Evolutionary conservation across 345 rosid species (phyloP).

Genomic region (Excoecaria agallocha): DNA sequence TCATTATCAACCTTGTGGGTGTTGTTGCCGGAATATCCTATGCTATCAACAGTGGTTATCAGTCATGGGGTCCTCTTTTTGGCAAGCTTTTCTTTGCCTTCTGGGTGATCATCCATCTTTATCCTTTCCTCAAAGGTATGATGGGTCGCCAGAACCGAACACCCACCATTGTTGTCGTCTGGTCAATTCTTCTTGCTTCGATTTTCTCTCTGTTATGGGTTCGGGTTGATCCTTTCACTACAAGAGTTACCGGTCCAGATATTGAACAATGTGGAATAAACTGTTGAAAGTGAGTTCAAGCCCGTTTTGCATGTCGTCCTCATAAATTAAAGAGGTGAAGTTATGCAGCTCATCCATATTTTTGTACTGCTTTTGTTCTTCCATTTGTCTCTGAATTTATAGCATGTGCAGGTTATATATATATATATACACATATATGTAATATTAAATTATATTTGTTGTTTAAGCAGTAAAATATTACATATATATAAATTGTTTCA

Average conservation of each 20-base stretch:
- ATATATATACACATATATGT: not conserved
- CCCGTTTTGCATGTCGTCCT: not conserved
- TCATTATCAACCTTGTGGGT: slow-evolving; percentile 78
- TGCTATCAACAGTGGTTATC: slow-evolving; percentile 87
- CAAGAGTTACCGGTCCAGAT: slow-evolving; percentile 77
- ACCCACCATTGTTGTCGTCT: slow-evolving; percentile 87
- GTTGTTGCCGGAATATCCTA: slow-evolving; percentile 88
- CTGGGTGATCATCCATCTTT: slow-evolving; percentile 91
- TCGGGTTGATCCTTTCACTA: slow-evolving; percentile 84
- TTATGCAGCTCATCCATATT: not conserved
- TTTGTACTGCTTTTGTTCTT: not conserved
- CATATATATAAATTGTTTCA: not conserved
- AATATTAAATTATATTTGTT: not conserved
- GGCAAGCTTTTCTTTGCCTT: slow-evolving; percentile 91
- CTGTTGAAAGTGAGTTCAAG: slow-evolving; percentile 36
- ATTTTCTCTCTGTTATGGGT: slow-evolving; percentile 92
- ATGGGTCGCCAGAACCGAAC: slow-evolving; percentile 97
- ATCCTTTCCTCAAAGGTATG: slow-evolving; percentile 94
- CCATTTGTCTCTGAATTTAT: slow-evolving; percentile 16
- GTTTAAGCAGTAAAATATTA: not conserved
- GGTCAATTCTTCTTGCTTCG: slow-evolving; percentile 91
- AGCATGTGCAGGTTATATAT: slow-evolving; percentile 32
- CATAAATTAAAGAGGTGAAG: slow-evolving; percentile 2
- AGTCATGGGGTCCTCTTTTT: slow-evolving; percentile 94
- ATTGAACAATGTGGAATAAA: slow-evolving; percentile 76